These are phyloP conservation scores for Tieghemiomyces parasiticus DNA, from an alignment of 192 early-diverging fungal genomes.

Conservation along the genomic window DNA sequence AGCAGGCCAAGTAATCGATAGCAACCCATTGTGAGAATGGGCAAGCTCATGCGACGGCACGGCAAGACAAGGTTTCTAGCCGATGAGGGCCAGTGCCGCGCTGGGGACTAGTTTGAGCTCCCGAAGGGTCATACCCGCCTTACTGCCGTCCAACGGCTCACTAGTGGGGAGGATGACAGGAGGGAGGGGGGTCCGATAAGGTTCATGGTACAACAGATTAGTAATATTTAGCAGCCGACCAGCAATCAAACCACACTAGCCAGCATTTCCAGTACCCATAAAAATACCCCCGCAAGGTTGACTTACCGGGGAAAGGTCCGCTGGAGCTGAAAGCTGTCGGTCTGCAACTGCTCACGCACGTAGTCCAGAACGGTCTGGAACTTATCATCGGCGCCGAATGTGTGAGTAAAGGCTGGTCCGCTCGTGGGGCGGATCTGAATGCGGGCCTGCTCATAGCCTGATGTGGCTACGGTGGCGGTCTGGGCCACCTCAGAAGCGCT, in stretches of 20 bases:
- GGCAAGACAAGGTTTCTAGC: no score
- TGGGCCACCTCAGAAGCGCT: conserved; percentile 16
- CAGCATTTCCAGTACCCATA: background rate
- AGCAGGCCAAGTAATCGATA: no score
- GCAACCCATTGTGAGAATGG: no score
- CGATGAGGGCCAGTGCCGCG: conserved; percentile 42
- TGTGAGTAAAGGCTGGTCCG: conserved; percentile 35
- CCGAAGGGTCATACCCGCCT: conserved; percentile 38
- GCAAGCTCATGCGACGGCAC: no score
- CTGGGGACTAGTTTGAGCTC: conserved; percentile 49
- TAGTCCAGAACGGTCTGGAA: conserved; percentile 36
- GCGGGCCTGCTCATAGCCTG: conserved; percentile 35
- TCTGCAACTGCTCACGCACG: conserved; percentile 21
- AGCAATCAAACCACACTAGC: background rate
- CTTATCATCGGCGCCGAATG: conserved; percentile 35
- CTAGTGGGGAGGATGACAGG: background rate
- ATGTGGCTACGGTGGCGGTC: conserved; percentile 18
- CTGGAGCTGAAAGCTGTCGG: conserved; percentile 36
- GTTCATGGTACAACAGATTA: background rate
- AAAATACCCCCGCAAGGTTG: background rate
- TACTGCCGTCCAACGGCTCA: conserved; percentile 33
- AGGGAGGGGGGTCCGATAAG: background rate
- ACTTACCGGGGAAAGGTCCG: conserved; percentile 38
- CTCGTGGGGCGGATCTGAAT: conserved; percentile 45
- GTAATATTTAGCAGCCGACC: background rate